A percentile compares a stretch with the other conserved stretches of the same genome.
These are phyloP conservation scores for Harringtonia aguacate DNA, from an alignment of 2,329 filamentous ascomycete genomes.

Conservation along the genomic window DNA sequence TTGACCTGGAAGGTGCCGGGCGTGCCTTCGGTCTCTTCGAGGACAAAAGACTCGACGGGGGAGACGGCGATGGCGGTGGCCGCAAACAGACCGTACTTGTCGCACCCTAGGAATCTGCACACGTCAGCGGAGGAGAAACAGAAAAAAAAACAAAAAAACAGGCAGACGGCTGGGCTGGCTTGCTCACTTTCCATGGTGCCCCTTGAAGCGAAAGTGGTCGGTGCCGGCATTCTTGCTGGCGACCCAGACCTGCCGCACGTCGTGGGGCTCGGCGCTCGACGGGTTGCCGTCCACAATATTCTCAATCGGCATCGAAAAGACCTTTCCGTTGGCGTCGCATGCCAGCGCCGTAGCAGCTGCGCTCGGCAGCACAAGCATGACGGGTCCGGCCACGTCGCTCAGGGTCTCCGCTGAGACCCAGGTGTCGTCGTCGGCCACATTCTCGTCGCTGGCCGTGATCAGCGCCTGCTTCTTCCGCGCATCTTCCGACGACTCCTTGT, in stretches of 20 bases:
- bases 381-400: slow-evolving; percentile 67
- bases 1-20: slow-evolving; percentile 66
- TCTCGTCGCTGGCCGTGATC: slow-evolving; percentile 22
- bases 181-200: slow-evolving; percentile 69
- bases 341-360: slow-evolving; percentile 64
- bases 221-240: slow-evolving; percentile 75
- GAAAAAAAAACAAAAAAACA: too few relatives aligned
- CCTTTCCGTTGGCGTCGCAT: slow-evolving; percentile 75
- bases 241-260: slow-evolving; percentile 93
- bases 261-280: slow-evolving; percentile 83
- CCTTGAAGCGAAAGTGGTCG: slow-evolving; percentile 76
- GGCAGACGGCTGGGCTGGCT: background rate
- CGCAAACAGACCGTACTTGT: slow-evolving; percentile 68
- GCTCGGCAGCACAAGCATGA: slow-evolving; percentile 74
- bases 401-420: slow-evolving; percentile 80
- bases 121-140: slow-evolving; percentile 7
- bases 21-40: slow-evolving; percentile 53
- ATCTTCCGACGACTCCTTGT: slow-evolving; percentile 29
- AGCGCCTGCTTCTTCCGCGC: slow-evolving; percentile 23
- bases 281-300: slow-evolving; percentile 81
- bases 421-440: slow-evolving; percentile 59
- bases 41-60: slow-evolving; percentile 68
- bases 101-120: slow-evolving; percentile 69
- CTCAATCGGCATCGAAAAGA: slow-evolving; percentile 73
- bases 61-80: slow-evolving; percentile 75